These are phyloP conservation scores for Pelargonium hybrid DNA, from an alignment of 441 rosid species.

Conservation along the genomic window DNA sequence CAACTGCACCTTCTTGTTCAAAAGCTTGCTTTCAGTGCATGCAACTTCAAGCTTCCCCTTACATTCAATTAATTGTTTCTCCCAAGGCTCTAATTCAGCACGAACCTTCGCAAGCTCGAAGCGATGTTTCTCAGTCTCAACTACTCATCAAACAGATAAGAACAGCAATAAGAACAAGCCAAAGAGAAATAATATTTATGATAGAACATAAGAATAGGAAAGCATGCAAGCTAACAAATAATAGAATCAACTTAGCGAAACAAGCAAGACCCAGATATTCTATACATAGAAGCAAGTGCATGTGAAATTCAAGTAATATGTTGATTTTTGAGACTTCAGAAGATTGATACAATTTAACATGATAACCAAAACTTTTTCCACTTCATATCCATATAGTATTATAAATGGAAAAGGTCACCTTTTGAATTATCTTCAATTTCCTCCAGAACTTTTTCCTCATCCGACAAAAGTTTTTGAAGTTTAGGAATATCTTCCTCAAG, in stretches of 20 bases:
- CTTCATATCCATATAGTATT: background rate
- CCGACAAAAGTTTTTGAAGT: constrained; percentile 48
- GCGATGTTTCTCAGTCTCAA: constrained; percentile 68
- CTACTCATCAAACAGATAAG: constrained; percentile 34
- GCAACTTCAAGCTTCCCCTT: constrained; percentile 90
- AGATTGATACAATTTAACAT: background rate
- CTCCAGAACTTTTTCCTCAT: constrained; percentile 67
- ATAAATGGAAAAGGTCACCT: constrained; percentile 34
- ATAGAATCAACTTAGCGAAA: background rate
- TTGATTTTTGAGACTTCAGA: background rate
- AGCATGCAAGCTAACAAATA: background rate
- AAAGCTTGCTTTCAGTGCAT: constrained; percentile 60
- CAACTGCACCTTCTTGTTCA: constrained; percentile 59
- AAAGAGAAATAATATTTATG: background rate
- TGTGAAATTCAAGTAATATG: background rate
- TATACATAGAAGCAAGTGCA: background rate
- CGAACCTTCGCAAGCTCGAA: constrained; percentile 72
- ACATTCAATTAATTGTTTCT: constrained; percentile 66
- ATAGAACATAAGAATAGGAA: background rate
- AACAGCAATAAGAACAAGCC: background rate
- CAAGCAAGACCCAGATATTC: background rate
- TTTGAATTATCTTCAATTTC: constrained; percentile 62
- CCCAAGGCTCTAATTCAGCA: constrained; percentile 89
- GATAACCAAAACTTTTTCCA: background rate
- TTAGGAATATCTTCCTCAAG: constrained; percentile 69